Conservation (phyloP, 2,329 filamentous ascomycete genomes). For the Emmonsiellopsis sp. region DNA sequence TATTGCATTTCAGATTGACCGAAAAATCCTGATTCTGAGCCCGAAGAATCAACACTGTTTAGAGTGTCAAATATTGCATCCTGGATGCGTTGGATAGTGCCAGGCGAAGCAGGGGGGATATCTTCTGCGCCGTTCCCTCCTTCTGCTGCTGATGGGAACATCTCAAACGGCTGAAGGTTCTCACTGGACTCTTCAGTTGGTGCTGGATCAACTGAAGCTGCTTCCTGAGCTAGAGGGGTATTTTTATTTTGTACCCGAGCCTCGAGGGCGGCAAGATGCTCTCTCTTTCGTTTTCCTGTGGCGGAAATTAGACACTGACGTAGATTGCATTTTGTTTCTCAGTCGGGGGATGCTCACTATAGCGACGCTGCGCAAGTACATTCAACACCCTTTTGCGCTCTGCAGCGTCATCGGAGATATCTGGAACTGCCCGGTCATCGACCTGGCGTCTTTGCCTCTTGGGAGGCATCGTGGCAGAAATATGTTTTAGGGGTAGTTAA, state of each 20-base stretch:
- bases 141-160: neutral
- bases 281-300: constrained; percentile 17
- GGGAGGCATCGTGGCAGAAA: neutral
- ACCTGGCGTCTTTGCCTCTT: constrained; percentile 13
- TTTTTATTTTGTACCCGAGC: constrained; percentile 8
- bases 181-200: neutral
- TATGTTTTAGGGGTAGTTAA: neutral
- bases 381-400: constrained; percentile 48
- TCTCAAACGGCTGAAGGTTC: neutral
- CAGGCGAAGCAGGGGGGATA: neutral
- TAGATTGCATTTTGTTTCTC: neutral
- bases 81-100: neutral
- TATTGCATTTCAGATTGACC: constrained; percentile 1
- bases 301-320: neutral
- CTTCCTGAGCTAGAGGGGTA: neutral
- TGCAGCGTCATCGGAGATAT: constrained; percentile 42
- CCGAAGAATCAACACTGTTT: neutral
- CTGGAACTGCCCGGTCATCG: constrained; percentile 33
- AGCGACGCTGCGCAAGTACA: constrained; percentile 46
- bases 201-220: neutral
- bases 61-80: constrained; percentile 2
- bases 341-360: constrained; percentile 28
- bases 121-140: neutral
- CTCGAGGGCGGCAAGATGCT: constrained; percentile 20
- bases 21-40: neutral